phyloP scores from a whole-genome alignment of 2,329 filamentous ascomycete genomes.

The Colletotrichum gigasporum region DNA sequence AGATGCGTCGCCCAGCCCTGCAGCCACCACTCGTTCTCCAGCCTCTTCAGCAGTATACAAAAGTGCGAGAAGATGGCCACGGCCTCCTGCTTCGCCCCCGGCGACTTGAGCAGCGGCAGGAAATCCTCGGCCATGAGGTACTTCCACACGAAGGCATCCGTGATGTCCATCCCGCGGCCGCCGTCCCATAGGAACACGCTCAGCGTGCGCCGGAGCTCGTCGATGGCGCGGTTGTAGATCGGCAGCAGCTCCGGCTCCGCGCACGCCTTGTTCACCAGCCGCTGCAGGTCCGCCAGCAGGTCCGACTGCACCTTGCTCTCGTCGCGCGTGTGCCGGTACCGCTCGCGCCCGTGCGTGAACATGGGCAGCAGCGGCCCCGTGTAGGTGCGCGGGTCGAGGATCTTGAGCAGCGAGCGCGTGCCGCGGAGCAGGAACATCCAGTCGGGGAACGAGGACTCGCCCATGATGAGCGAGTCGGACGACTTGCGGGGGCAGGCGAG shows the following conservation, averaged over 20 bases:
- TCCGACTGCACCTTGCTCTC: slow-evolving; percentile 19
- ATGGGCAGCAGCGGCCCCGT: slow-evolving; percentile 32
- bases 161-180: slow-evolving; percentile 41
- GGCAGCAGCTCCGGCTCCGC: slow-evolving; percentile 33
- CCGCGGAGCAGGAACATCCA: slow-evolving; percentile 44
- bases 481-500: slow-evolving; percentile 41
- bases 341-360: slow-evolving; percentile 36
- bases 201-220: slow-evolving; percentile 34
- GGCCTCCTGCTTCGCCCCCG: slow-evolving; percentile 39
- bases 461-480: slow-evolving; percentile 41
- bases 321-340: slow-evolving; percentile 33
- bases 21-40: slow-evolving; percentile 47
- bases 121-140: slow-evolving; percentile 47
- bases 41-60: slow-evolving; percentile 42
- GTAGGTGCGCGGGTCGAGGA: slow-evolving; percentile 34
- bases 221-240: slow-evolving; percentile 34
- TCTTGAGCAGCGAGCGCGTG: slow-evolving; percentile 36
- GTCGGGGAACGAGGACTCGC: slow-evolving; percentile 40
- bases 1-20: slow-evolving; percentile 46
- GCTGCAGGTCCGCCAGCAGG: slow-evolving; percentile 35
- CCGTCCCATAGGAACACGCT: slow-evolving; percentile 30
- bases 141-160: slow-evolving; percentile 52
- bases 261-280: slow-evolving; percentile 32
- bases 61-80: slow-evolving; percentile 48
- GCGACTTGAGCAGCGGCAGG: slow-evolving; percentile 42